These are phyloP conservation scores for Metschnikowia orientalis DNA, from an alignment of 805 yeast genomes.

Conservation along the genomic window DNA sequence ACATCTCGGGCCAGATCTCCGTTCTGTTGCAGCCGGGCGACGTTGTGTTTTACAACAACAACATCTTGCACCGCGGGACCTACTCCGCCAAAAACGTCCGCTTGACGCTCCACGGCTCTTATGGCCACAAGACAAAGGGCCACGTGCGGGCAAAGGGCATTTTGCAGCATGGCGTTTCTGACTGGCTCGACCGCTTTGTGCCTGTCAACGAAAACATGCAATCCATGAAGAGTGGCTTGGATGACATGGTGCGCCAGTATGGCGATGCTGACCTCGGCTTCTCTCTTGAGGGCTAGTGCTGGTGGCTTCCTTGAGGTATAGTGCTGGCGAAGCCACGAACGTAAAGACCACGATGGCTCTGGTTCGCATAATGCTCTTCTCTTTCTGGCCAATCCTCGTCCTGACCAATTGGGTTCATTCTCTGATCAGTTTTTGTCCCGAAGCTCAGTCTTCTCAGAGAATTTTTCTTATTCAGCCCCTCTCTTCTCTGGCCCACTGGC, in stretches of 20 bases:
- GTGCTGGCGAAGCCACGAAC: too few relatives aligned
- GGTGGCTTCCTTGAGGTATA: too few relatives aligned
- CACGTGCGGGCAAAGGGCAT: constrained; percentile 44
- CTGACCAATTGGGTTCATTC: too few relatives aligned
- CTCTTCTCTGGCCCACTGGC: too few relatives aligned
- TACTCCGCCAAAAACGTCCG: constrained; percentile 37
- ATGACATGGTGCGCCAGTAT: constrained; percentile 26
- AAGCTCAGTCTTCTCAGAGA: too few relatives aligned
- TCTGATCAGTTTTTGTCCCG: too few relatives aligned
- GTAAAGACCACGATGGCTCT: too few relatives aligned
- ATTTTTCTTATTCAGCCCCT: too few relatives aligned
- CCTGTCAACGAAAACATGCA: constrained; percentile 28
- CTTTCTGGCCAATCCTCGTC: too few relatives aligned
- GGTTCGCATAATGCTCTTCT: too few relatives aligned
- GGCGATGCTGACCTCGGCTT: constrained; percentile 33
- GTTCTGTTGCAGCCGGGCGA: constrained; percentile 48
- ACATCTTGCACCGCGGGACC: constrained; percentile 46
- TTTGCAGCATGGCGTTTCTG: constrained; percentile 50
- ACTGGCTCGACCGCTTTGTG: constrained; percentile 39
- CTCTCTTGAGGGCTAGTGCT: constrained; percentile 32
- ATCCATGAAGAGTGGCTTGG: constrained; percentile 27
- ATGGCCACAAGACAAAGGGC: constrained; percentile 43
- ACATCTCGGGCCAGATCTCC: constrained; percentile 35
- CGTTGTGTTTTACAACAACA: constrained; percentile 46
- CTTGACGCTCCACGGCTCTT: constrained; percentile 48